Evolutionary conservation across 768 basidiomycete genomes (phyloP), one percentile per base, ranked within the genome.

Genomic region (Amanita rimosa): DNA sequence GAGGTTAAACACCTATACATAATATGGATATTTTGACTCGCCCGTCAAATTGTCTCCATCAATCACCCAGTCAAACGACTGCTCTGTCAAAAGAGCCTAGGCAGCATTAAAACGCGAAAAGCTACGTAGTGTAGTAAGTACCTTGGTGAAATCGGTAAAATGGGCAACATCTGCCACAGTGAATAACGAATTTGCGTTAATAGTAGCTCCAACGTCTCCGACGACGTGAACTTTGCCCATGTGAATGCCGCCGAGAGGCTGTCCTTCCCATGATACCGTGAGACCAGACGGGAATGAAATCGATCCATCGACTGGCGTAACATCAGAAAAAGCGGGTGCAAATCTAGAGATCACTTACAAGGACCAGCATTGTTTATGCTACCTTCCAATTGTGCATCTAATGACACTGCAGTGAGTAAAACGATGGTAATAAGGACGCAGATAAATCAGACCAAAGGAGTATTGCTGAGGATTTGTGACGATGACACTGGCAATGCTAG

Each of bases 1-100:
- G 40, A 21, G 54, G 22, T 50, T 54, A 43, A 14, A 48, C 13
- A 29, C 17, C 21, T 16, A 24, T 34, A 19, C n/a, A n/a, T 14
- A 14, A 13, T 8, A 14, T 0, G 16, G 35, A 26, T n/a, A 52
- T 16, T 9, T 43, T 38, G 44, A 53, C 69, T 43, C 51, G 76
- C 79, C 77, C 37, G 75, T 78, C 46, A 86, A 56, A 57, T 84
- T 81, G 38, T 79, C 70, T 21, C 75, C 78, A 7, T 74, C 70
- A 52, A 86, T 85, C 13, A 72, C 69, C 85, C 84, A 87, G 16
- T 76, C 73, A 55, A 87, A 87, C 2, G 71, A 73, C 52, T 79
- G 77, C 43, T 78, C 66, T 0, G 78, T 85, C 9, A 86, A 70
- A 49, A 86, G 62, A 17, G 67, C 65, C 76, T 73, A 52, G 22